Conservation (phyloP, 495 filamentous ascomycete genomes). For the Lasiosphaeria ovina region DNA sequence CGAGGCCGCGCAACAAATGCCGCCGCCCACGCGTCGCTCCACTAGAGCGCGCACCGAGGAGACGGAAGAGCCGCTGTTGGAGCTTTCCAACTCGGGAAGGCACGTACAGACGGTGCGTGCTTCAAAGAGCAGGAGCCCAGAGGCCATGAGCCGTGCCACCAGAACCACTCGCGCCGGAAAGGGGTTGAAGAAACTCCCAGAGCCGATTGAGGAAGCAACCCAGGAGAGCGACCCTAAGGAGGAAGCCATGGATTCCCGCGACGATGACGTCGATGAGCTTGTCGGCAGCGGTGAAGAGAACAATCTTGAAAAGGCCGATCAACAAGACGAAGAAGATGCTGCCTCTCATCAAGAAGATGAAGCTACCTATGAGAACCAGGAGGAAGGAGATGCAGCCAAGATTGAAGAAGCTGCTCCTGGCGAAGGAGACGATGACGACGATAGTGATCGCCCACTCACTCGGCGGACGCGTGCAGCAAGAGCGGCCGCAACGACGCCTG, state of each 20-base stretch:
- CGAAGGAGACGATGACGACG: constrained; percentile 62
- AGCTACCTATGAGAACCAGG: constrained; percentile 6
- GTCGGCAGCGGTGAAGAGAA: constrained; percentile 23
- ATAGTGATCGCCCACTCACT: constrained; percentile 62
- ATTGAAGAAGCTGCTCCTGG: constrained; percentile 40
- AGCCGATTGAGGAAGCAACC: constrained; percentile 59
- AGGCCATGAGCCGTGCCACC: constrained; percentile 41
- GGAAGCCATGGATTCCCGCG: constrained; percentile 21
- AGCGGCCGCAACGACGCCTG: constrained; percentile 21
- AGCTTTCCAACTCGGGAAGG: constrained; percentile 72
- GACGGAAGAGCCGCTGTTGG: constrained; percentile 40
- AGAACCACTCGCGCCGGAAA: constrained; percentile 61
- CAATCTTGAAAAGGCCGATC: constrained; percentile 6
- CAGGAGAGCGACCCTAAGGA: constrained; percentile 45
- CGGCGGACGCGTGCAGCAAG: constrained; percentile 51
- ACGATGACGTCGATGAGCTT: constrained; percentile 35
- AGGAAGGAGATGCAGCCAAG: constrained; percentile 26
- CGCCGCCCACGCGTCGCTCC: constrained; percentile 38
- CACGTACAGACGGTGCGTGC: constrained; percentile 58
- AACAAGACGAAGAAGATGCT: constrained; percentile 12
- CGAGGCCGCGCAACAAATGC: constrained; percentile 12
- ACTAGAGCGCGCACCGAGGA: constrained; percentile 49
- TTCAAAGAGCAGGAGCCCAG: constrained; percentile 62
- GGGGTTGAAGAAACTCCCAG: constrained; percentile 58
- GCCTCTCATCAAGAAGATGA: constrained; percentile 18